Base-by-base conservation (phyloP, 352 stramenopile species). In the Elongisporangium undulatum region DNA sequence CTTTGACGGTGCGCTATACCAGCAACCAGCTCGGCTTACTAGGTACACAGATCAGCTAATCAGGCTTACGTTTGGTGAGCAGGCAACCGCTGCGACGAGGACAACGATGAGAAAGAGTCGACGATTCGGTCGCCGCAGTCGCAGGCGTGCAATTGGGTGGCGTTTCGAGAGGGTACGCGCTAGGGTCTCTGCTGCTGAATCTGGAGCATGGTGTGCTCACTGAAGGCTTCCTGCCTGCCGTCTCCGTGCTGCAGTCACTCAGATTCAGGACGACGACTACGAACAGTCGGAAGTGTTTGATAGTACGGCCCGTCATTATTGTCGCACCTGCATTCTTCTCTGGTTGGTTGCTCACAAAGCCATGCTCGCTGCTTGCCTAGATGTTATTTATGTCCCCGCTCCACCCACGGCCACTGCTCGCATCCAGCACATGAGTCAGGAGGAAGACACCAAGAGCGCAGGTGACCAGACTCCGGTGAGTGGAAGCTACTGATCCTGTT, bases 281-380 rank as follows among this genome's bases (percentile, higher is more conserved):
- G 79, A 89, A 74, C 64, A 69, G 34, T 89, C 79, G 23, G 75
- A 89, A 63, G 72, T 82, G 74, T 89, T 86, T 82, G 78, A 86
- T 62, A 79, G 79, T 89, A 54, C 56, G 78, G 1, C 29, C 29
- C 29, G 29, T 41, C 29, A 9, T 41, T 41, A 41, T 77, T 41
- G 29, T 41, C 29, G 1, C 29, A 34, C 26, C 8, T 9, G 8
- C 29, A 41, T 41, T 41, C 8, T 15, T 41, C 29, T 41, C 29
- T 15, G 34, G 29, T 41, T 41, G 29, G 29, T 41, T 41, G 29
- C 29, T 41, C 29, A 41, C 29, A 9, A 9, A 41, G 29, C 29
- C 13, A 41, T 41, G 29, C 5, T 41, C 29, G 29, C 29, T 41
- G 29, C 5, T 13, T 41, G 29, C 9, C 13, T 61, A 87, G 77